These are phyloP conservation scores for Hyparrhenia diplandra DNA, from an alignment of 176 grass and related monocot species.

Conservation along the genomic window DNA sequence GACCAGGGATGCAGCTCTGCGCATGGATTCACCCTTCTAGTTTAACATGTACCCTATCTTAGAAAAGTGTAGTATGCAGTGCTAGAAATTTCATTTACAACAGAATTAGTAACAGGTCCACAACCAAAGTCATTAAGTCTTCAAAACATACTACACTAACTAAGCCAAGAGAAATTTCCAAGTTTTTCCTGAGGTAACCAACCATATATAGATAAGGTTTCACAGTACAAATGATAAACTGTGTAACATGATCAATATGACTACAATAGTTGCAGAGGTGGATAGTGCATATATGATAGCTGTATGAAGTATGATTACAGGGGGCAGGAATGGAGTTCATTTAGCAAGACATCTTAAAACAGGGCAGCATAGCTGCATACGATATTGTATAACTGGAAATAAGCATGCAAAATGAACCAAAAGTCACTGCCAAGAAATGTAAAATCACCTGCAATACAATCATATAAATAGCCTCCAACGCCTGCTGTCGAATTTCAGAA, in stretches of 20 bases:
- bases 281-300: neutral
- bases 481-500: constrained; percentile 81
- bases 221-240: neutral
- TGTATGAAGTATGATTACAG: neutral
- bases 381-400: constrained; percentile 3
- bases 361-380: neutral
- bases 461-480: constrained; percentile 92
- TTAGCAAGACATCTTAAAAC: neutral
- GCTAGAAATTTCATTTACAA: neutral
- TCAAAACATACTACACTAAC: too few species aligned
- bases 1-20: neutral
- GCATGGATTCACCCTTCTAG: too few species aligned
- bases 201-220: neutral
- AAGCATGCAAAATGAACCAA: neutral
- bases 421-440: neutral
- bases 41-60: too few species aligned
- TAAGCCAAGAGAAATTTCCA: too few species aligned
- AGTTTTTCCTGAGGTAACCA: too few species aligned
- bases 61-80: neutral
- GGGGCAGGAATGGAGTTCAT: neutral
- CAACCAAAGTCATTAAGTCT: too few species aligned
- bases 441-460: constrained; percentile 74
- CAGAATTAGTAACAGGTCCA: too few species aligned
- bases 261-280: neutral
- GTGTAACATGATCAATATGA: neutral